Percentiles rank a stretch among this genome's conserved stretches.
Evolutionary conservation across 805 yeast species (phyloP).

Genomic region (Barnettozyma californica): DNA sequence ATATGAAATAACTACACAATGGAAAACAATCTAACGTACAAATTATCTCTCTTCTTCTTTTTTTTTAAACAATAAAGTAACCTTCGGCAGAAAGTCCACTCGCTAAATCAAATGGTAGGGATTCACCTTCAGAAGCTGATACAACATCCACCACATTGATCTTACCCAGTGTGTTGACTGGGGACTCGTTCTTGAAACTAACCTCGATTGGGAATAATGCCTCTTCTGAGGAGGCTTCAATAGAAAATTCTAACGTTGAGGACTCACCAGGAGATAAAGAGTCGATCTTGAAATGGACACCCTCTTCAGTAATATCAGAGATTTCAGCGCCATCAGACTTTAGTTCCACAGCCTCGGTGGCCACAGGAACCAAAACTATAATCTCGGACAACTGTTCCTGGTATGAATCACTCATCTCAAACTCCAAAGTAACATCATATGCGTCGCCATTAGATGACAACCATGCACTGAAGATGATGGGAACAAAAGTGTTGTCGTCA

Average conservation of each 20-base stretch:
- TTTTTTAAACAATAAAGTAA: constrained; percentile 41
- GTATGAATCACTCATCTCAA: constrained; percentile 56
- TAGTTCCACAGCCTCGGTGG: constrained; percentile 49
- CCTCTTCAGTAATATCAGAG: constrained; percentile 59
- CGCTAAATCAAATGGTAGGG: constrained; percentile 67
- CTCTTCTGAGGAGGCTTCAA: constrained; percentile 70
- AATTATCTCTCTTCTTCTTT: neutral
- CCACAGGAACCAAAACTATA: constrained; percentile 58
- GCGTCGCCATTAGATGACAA: constrained; percentile 57
- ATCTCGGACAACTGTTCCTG: constrained; percentile 48
- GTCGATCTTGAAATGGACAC: constrained; percentile 61
- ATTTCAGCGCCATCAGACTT: constrained; percentile 50
- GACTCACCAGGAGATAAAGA: constrained; percentile 45
- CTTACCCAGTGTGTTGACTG: constrained; percentile 53
- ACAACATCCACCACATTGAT: constrained; percentile 60
- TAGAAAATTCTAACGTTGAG: constrained; percentile 76
- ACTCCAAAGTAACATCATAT: constrained; percentile 81
- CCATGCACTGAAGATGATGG: constrained; percentile 83
- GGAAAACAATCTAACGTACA: neutral
- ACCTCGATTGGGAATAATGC: constrained; percentile 84
- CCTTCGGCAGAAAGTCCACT: constrained; percentile 54
- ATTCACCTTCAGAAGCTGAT: constrained; percentile 42
- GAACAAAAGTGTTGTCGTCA: constrained; percentile 50
- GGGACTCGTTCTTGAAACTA: constrained; percentile 46
- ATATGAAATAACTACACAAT: neutral